Conservation (phyloP, 495 filamentous ascomycete genomes). For the Podospora appendiculata region DNA sequence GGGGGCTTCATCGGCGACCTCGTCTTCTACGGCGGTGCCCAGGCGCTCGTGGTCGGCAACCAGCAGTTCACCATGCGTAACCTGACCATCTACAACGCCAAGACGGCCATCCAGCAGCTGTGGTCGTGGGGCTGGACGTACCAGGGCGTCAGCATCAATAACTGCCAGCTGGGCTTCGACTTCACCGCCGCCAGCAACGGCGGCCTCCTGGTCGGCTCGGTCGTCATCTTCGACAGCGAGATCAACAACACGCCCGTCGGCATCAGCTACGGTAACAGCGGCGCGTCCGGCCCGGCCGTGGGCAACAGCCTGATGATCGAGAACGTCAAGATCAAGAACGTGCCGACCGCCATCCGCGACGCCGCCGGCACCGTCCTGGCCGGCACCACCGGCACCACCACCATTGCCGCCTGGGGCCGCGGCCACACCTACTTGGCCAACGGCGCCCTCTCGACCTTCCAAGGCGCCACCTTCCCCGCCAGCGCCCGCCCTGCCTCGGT, state of each 20-base stretch:
- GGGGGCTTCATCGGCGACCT: slow-evolving; percentile 71
- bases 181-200: slow-evolving; percentile 36
- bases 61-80: slow-evolving; percentile 80
- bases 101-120: slow-evolving; percentile 42
- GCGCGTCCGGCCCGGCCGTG: slow-evolving; percentile 35
- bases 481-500: slow-evolving; percentile 28
- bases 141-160: slow-evolving; percentile 56
- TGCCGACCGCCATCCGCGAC: slow-evolving; percentile 46
- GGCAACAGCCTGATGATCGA: slow-evolving; percentile 50
- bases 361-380: slow-evolving; percentile 43
- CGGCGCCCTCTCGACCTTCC: slow-evolving; percentile 27
- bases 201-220: slow-evolving; percentile 58
- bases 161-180: slow-evolving; percentile 58
- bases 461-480: slow-evolving; percentile 27
- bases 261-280: slow-evolving; percentile 38
- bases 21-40: slow-evolving; percentile 58
- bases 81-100: slow-evolving; percentile 51
- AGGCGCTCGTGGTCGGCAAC: slow-evolving; percentile 60
- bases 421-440: slow-evolving; percentile 34
- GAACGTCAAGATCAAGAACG: slow-evolving; percentile 56
- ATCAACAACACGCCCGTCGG: slow-evolving; percentile 59
- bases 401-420: slow-evolving; percentile 41
- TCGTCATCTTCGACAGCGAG: slow-evolving; percentile 69
- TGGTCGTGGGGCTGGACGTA: slow-evolving; percentile 57
- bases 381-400: slow-evolving; percentile 43